These are phyloP conservation scores for Neurospora sp. DNA, from an alignment of 2,329 filamentous ascomycete species.

Conservation along the genomic window DNA sequence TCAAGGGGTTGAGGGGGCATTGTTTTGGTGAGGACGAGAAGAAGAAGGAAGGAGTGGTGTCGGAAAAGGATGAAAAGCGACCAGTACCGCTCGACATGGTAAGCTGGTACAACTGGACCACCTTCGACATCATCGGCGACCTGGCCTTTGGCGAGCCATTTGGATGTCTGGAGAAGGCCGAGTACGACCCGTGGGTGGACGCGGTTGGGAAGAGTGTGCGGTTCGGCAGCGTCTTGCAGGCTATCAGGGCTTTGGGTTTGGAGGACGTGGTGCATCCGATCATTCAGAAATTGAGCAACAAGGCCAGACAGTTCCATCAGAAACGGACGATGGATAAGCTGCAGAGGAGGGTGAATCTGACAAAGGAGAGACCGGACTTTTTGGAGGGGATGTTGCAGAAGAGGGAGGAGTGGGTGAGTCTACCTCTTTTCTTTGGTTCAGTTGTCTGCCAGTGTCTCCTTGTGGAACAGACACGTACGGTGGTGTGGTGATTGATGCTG, in stretches of 20 bases:
- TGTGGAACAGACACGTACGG: too few species aligned
- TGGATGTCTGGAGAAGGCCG: conserved; percentile 13
- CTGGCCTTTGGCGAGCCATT: conserved; percentile 18
- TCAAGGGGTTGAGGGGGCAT: conserved; percentile 21
- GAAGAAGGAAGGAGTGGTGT: background rate
- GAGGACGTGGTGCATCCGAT: background rate
- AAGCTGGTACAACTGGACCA: conserved; percentile 14
- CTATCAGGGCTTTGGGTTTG: conserved; percentile 4
- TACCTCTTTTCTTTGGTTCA: background rate
- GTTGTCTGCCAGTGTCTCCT: too few species aligned
- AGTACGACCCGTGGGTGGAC: conserved; percentile 12
- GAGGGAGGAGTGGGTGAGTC: conserved; percentile 11
- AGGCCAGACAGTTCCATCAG: background rate
- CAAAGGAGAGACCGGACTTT: conserved; percentile 9
- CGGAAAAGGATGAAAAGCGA: background rate
- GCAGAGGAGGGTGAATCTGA: conserved; percentile 6
- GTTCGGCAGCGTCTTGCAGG: conserved; percentile 3
- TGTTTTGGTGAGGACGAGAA: conserved; percentile 28
- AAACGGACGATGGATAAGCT: conserved; percentile 5
- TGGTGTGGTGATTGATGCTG: background rate
- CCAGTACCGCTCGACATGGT: conserved; percentile 9
- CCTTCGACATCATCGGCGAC: conserved; percentile 19
- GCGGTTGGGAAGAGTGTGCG: conserved; percentile 8
- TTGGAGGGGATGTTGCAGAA: conserved; percentile 11
- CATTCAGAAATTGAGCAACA: background rate